These are phyloP conservation scores for Scleroderma citrinum DNA, from an alignment of 768 basidiomycete genomes.

Conservation along the genomic window DNA sequence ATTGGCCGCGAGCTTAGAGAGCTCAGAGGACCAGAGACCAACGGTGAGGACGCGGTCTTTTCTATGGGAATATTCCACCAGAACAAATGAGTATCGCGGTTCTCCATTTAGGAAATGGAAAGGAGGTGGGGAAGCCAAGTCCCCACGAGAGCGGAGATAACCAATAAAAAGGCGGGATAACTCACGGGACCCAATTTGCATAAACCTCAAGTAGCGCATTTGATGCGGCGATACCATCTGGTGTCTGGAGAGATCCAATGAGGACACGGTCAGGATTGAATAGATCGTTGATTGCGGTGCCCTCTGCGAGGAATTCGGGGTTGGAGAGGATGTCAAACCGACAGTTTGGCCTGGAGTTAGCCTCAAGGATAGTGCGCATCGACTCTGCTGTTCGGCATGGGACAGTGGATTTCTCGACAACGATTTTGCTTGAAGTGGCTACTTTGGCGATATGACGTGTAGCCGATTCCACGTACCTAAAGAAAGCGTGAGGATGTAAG, in stretches of 20 bases:
- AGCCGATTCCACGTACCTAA: conserved; percentile 93
- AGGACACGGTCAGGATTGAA: conserved; percentile 91
- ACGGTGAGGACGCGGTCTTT: conserved; percentile 82
- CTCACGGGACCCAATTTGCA: conserved; percentile 94
- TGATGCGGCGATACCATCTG: conserved; percentile 80
- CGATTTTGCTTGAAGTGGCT: conserved; percentile 89
- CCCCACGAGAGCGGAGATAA: neutral
- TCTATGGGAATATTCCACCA: conserved; percentile 30
- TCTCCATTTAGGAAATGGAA: neutral
- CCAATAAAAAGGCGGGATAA: conserved; percentile 12
- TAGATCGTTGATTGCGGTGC: conserved; percentile 90
- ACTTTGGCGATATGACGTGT: conserved; percentile 94
- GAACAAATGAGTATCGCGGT: neutral
- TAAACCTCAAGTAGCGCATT: conserved; percentile 74
- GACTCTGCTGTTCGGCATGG: conserved; percentile 98
- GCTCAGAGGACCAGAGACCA: conserved; percentile 97
- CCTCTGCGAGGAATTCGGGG: conserved; percentile 98
- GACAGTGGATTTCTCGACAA: conserved; percentile 98
- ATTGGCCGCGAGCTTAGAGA: conserved; percentile 97
- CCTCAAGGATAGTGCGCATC: conserved; percentile 98
- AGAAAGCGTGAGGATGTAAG: conserved; percentile 4
- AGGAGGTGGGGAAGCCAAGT: neutral
- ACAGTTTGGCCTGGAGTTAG: conserved; percentile 89
- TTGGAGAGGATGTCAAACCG: conserved; percentile 98
- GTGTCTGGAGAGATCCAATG: conserved; percentile 90